Percentiles rank a stretch among this genome's conserved stretches.
phyloP scores from a whole-genome alignment of 805 yeast species.

The Nakazawaea laoshanensis region DNA sequence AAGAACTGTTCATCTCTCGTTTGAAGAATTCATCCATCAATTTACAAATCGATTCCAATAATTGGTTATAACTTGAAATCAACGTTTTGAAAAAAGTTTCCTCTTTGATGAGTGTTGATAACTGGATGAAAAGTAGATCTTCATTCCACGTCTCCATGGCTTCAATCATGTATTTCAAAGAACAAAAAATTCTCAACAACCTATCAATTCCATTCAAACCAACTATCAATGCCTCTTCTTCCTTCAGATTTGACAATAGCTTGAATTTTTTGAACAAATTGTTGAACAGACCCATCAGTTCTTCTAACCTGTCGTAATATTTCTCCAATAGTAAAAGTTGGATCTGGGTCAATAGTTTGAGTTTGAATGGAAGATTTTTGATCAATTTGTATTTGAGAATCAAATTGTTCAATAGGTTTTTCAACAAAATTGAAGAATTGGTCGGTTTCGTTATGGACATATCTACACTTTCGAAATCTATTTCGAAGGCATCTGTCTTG shows the following conservation, averaged over 20 bases:
- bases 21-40: conserved; percentile 23
- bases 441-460: conserved; percentile 47
- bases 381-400: conserved; percentile 47
- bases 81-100: conserved; percentile 36
- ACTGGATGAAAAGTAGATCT: conserved; percentile 30
- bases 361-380: conserved; percentile 40
- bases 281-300: conserved; percentile 33
- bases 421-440: conserved; percentile 48
- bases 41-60: conserved; percentile 20
- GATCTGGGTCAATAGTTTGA: conserved; percentile 47
- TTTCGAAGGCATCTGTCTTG: conserved; percentile 39
- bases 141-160: conserved; percentile 34
- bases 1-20: conserved; percentile 24
- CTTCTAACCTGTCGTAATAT: conserved; percentile 35
- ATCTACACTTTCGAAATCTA: conserved; percentile 48
- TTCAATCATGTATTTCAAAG: conserved; percentile 25
- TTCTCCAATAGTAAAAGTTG: conserved; percentile 49
- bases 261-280: conserved; percentile 25
- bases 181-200: conserved; percentile 26
- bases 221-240: conserved; percentile 19
- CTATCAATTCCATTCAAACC: conserved; percentile 21
- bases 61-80: conserved; percentile 25
- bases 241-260: conserved; percentile 23
- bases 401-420: conserved; percentile 47
- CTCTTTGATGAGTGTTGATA: conserved; percentile 26